A percentile compares a stretch with the other conserved stretches of the same genome.
Conservation (phyloP, 257 asterid species). For the Solanum appendiculatum region DNA sequence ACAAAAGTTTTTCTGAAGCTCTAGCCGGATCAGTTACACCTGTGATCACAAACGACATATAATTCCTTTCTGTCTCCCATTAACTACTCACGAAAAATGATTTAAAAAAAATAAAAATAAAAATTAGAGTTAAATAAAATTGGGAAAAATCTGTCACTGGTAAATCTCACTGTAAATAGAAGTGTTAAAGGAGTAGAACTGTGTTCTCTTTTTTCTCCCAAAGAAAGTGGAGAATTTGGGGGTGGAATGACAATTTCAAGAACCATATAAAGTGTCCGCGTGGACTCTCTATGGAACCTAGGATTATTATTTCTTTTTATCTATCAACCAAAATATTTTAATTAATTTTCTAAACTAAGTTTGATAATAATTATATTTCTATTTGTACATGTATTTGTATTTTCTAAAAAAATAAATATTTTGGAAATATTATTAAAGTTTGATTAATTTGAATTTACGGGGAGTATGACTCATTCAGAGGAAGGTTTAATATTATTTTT, state of each 20-base stretch:
- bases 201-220: not conserved
- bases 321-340: not conserved
- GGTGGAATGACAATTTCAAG: not conserved
- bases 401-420: no score
- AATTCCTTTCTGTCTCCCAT: not conserved
- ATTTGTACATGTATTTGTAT: not conserved
- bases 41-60: slow-evolving; percentile 5
- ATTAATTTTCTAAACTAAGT: not conserved
- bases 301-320: not conserved
- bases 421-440: not conserved
- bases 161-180: not conserved
- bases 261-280: slow-evolving; percentile 1
- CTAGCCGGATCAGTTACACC: slow-evolving; percentile 1
- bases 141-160: no score
- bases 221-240: not conserved
- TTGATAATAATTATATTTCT: not conserved
- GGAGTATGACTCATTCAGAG: not conserved
- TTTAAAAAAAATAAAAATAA: not conserved
- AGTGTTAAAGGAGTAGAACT: not conserved
- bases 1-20: not conserved
- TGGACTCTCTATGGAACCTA: not conserved
- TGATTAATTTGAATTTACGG: not conserved
- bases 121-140: not conserved
- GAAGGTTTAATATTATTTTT: no score
- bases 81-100: not conserved